These are phyloP conservation scores for Syzygium grande DNA, from an alignment of 345 rosid genomes.

Conservation along the genomic window DNA sequence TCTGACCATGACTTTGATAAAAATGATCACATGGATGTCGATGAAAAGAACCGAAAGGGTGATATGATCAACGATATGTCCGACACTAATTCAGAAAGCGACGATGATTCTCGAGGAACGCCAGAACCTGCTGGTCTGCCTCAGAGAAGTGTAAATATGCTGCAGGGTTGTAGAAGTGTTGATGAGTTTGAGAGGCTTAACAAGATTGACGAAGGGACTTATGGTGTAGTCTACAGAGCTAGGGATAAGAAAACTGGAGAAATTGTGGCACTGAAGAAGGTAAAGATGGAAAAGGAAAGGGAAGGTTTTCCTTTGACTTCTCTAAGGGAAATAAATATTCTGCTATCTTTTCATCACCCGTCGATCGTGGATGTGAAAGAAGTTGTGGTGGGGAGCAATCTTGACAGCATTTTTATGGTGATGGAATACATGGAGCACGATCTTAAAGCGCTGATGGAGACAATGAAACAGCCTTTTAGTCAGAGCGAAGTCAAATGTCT, in stretches of 20 bases:
- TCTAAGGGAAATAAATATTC: constrained; percentile 90
- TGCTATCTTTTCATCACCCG: constrained; percentile 93
- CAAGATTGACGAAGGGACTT: constrained; percentile 98
- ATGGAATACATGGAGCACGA: constrained; percentile 99
- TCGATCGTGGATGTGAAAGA: constrained; percentile 97
- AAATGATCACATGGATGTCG: constrained; percentile 72
- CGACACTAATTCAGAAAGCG: constrained; percentile 50
- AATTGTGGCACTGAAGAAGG: constrained; percentile 97
- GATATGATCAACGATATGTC: constrained; percentile 24
- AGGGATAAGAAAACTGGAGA: constrained; percentile 88
- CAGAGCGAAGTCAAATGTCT: constrained; percentile 99
- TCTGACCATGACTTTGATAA: constrained; percentile 38
- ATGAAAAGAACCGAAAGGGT: constrained; percentile 25
- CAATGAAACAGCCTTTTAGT: constrained; percentile 97
- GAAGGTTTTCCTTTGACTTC: constrained; percentile 99
- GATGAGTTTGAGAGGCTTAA: constrained; percentile 97
- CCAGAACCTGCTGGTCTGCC: constrained; percentile 58
- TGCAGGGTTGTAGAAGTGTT: constrained; percentile 95
- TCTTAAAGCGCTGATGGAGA: constrained; percentile 89
- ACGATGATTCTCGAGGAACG: constrained; percentile 30
- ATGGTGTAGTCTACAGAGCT: constrained; percentile 98
- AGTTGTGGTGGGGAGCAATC: constrained; percentile 92
- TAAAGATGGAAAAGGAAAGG: constrained; percentile 99
- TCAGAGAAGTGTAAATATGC: constrained; percentile 87
- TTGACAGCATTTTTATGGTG: constrained; percentile 97